These are phyloP conservation scores for Yamadazyma endophytica DNA, from an alignment of 805 yeast species.

Conservation along the genomic window DNA sequence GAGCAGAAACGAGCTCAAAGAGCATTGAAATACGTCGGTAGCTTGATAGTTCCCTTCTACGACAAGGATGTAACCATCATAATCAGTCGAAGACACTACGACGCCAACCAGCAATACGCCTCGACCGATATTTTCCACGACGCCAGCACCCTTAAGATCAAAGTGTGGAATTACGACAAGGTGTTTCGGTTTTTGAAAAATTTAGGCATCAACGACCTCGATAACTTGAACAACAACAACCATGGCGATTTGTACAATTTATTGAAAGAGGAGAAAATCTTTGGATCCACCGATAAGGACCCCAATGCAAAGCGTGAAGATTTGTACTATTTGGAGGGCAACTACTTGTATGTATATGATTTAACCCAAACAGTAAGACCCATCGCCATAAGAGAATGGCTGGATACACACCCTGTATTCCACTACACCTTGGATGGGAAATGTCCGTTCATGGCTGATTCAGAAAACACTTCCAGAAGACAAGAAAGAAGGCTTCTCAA, in stretches of 20 bases:
- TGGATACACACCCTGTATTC: conserved; percentile 52
- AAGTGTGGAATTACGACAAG: conserved; percentile 87
- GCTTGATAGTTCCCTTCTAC: conserved; percentile 41
- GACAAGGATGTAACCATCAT: conserved; percentile 70
- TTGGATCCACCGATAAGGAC: conserved; percentile 87
- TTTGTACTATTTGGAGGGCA: conserved; percentile 69
- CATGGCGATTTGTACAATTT: conserved; percentile 39
- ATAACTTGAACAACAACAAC: conserved; percentile 12
- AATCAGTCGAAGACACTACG: conserved; percentile 57
- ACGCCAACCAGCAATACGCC: conserved; percentile 37
- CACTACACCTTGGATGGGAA: conserved; percentile 65
- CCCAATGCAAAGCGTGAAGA: conserved; percentile 83
- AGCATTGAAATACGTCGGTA: conserved; percentile 46
- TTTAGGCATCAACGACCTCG: conserved; percentile 38
- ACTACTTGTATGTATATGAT: conserved; percentile 76
- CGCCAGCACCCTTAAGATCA: conserved; percentile 58
- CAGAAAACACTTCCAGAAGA: conserved; percentile 38
- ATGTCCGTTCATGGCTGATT: conserved; percentile 76
- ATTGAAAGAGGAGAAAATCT: conserved; percentile 76
- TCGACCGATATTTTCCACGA: conserved; percentile 61
- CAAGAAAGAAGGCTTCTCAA: conserved; percentile 35
- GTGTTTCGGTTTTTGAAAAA: conserved; percentile 73
- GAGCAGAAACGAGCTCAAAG: conserved; percentile 41
- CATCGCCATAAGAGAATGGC: conserved; percentile 80
- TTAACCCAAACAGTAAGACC: conserved; percentile 75